Conservation (phyloP, 2,329 filamentous ascomycete genomes). For the Cercospora citrullina region DNA sequence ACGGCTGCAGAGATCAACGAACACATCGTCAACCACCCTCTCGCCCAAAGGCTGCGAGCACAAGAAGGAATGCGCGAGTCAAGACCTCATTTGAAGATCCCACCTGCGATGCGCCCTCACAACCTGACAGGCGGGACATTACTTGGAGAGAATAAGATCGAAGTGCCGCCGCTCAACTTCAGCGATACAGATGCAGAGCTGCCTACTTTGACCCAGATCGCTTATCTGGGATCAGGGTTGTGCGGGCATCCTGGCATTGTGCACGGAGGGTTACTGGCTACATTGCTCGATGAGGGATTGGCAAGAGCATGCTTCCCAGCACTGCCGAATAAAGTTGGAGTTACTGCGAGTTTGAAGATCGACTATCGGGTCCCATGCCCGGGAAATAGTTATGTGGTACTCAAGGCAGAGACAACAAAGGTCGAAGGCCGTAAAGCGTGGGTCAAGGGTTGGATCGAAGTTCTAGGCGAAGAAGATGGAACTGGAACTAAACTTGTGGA, state of each 20-base stretch:
- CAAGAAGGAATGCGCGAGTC: constrained; percentile 70
- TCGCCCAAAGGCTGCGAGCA: constrained; percentile 67
- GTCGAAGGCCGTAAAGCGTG: constrained; percentile 93
- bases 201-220: constrained; percentile 60
- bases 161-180: constrained; percentile 79
- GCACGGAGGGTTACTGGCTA: constrained; percentile 89
- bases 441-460: constrained; percentile 85
- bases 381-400: constrained; percentile 72
- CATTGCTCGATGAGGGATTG: constrained; percentile 85
- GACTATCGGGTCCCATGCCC: constrained; percentile 81
- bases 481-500: constrained; percentile 70
- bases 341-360: constrained; percentile 81
- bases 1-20: constrained; percentile 62
- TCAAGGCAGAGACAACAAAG: constrained; percentile 76
- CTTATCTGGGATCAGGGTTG: constrained; percentile 74
- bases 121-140: constrained; percentile 83
- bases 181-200: constrained; percentile 62
- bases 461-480: constrained; percentile 58
- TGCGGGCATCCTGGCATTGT: constrained; percentile 90
- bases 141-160: constrained; percentile 70
- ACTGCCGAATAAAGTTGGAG: constrained; percentile 78
- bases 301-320: constrained; percentile 85
- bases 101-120: constrained; percentile 64
- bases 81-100: constrained; percentile 85
- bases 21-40: constrained; percentile 71